Percentiles rank a stretch among this genome's conserved stretches.
Conservation (phyloP, 2,329 filamentous ascomycete genomes). For the Talaromyces marneffei region DNA sequence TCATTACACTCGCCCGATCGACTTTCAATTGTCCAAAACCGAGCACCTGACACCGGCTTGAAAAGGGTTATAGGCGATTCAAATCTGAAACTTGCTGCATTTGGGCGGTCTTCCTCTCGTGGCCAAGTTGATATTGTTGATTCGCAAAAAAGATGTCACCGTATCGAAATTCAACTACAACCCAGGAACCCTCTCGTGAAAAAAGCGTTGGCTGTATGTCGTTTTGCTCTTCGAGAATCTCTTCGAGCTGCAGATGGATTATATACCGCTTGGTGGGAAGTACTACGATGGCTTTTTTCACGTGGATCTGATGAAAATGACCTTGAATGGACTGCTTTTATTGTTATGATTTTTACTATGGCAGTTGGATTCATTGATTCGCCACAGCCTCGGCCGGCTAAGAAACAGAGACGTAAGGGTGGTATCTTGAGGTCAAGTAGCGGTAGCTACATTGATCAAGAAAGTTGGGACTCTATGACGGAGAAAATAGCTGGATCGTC, state of each 20-base stretch:
- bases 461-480: conserved; percentile 47
- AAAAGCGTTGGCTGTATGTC: conserved; percentile 56
- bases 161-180: conserved; percentile 61
- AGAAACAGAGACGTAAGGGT: conserved; percentile 36
- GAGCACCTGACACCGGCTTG: conserved; percentile 50
- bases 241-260: conserved; percentile 55
- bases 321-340: conserved; percentile 64
- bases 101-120: conserved; percentile 54
- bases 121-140: conserved; percentile 64
- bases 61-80: conserved; percentile 42
- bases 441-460: conserved; percentile 39
- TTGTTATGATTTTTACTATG: conserved; percentile 59
- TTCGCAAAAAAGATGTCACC: conserved; percentile 56
- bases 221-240: conserved; percentile 56
- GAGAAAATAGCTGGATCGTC: conserved; percentile 40
- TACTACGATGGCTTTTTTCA: conserved; percentile 60
- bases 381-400: conserved; percentile 29
- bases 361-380: conserved; percentile 54
- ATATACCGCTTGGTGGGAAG: conserved; percentile 67
- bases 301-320: conserved; percentile 47
- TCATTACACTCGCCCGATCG: conserved; percentile 55
- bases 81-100: conserved; percentile 41
- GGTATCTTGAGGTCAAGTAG: conserved; percentile 47
- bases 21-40: conserved; percentile 46
- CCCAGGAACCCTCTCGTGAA: conserved; percentile 59